Evolutionary conservation across 495 filamentous ascomycete species (phyloP).

Genomic region (Xylaria castorea): DNA sequence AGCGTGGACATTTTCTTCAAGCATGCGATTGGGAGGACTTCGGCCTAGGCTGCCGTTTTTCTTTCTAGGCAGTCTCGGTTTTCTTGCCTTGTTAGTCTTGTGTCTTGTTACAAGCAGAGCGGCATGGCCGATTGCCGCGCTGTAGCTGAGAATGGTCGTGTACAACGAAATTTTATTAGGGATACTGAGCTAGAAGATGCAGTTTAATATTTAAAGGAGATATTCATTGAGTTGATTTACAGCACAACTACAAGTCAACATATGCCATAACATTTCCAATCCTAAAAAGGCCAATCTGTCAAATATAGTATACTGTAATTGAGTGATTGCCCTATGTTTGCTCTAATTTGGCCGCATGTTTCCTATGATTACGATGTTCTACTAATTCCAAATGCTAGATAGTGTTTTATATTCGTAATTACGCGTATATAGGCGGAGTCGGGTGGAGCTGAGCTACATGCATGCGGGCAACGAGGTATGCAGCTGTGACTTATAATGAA

Average conservation of each 20-base stretch:
- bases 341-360: neutral
- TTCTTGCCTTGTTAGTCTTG: neutral
- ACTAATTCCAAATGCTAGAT: neutral
- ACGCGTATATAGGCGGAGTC: no score
- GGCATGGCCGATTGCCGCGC: neutral
- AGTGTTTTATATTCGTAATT: neutral
- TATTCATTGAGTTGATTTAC: neutral
- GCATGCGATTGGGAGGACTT: neutral
- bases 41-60: neutral
- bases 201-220: neutral
- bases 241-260: neutral
- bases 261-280: neutral
- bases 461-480: neutral
- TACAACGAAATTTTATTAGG: neutral
- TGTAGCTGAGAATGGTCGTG: neutral
- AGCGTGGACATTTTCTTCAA: constrained; percentile 1
- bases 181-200: neutral
- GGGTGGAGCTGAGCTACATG: neutral
- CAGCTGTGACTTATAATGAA: neutral
- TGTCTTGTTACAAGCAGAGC: neutral
- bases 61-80: constrained; percentile 4
- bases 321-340: neutral
- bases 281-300: neutral
- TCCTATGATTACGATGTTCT: neutral
- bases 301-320: neutral